phyloP scores from a whole-genome alignment of 1,139 yeast species.

The Geotrichum fermentans region DNA sequence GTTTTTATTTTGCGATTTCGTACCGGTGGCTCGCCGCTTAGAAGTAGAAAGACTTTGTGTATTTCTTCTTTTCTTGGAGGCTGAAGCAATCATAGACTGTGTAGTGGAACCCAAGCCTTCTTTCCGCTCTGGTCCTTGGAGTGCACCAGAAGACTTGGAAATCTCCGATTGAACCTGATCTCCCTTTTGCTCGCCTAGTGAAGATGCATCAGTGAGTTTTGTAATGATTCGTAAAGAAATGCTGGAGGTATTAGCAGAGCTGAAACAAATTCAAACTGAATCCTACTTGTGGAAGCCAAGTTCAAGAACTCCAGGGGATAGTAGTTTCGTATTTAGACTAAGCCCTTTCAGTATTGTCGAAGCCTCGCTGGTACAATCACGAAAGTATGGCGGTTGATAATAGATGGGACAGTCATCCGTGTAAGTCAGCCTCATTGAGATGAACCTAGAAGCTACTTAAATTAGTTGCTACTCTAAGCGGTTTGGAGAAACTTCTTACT shows the following conservation, averaged over 20 bases:
- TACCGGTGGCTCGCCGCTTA: background rate
- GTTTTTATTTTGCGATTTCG: background rate
- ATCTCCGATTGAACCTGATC: background rate
- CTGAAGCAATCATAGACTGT: background rate
- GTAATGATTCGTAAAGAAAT: constrained; percentile 2
- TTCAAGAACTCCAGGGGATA: constrained; percentile 11
- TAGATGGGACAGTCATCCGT: constrained; percentile 17
- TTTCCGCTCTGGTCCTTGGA: background rate
- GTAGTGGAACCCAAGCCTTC: too few species aligned
- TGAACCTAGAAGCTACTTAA: constrained; percentile 12
- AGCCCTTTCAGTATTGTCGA: constrained; percentile 8
- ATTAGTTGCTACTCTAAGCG: background rate
- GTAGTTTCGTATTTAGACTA: background rate
- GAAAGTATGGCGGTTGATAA: constrained; percentile 21
- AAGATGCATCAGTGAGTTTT: background rate
- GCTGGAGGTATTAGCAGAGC: constrained; percentile 1
- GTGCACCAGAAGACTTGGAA: background rate
- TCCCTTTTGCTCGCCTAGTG: background rate
- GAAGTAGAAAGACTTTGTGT: background rate
- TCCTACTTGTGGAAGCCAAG: constrained; percentile 14
- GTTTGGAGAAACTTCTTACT: constrained; percentile 5
- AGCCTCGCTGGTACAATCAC: constrained; percentile 15
- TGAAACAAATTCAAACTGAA: background rate
- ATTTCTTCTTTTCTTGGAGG: background rate
- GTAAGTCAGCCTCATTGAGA: constrained; percentile 19